phyloP scores from a whole-genome alignment of 108 stramenopile species.

The Nitzschia sp. region DNA sequence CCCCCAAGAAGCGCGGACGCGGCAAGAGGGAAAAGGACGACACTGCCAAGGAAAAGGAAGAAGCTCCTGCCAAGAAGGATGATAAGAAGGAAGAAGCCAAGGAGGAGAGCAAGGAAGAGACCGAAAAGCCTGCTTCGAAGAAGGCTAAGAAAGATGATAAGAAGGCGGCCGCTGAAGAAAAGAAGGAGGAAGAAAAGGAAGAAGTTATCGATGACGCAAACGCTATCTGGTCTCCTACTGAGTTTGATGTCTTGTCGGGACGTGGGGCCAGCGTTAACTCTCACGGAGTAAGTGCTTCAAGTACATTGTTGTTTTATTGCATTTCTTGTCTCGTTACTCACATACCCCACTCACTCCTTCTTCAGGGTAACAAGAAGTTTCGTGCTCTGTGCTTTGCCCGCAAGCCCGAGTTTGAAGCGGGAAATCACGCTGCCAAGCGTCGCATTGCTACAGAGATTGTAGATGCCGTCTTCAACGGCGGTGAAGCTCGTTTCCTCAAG shows the following conservation, averaged over 20 bases:
- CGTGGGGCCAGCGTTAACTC: conserved; percentile 76
- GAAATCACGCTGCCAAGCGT: conserved; percentile 65
- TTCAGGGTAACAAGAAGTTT: conserved; percentile 61
- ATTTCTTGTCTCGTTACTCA: not conserved
- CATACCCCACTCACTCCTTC: no score
- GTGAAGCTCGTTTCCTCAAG: conserved; percentile 63
- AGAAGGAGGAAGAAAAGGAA: conserved; percentile 1
- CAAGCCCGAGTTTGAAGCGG: conserved; percentile 65
- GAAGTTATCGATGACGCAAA: not conserved
- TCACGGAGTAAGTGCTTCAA: conserved; percentile 25
- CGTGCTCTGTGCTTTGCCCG: conserved; percentile 58
- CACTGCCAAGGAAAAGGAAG: not conserved
- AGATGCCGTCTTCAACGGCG: conserved; percentile 8
- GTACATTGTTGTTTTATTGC: not conserved
- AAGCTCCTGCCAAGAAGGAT: not conserved
- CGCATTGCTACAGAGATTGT: conserved; percentile 68
- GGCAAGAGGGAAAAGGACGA: not conserved
- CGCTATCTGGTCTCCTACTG: conserved; percentile 38
- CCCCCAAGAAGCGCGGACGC: not conserved
- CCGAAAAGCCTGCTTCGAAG: not conserved
- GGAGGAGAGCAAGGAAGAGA: not conserved
- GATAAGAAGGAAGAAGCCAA: not conserved
- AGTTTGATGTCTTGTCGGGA: conserved; percentile 60
- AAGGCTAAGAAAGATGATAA: not conserved
- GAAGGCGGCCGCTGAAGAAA: not conserved